These are phyloP conservation scores for Quillaja saponaria DNA, from an alignment of 306 rosid species.

Conservation along the genomic window DNA sequence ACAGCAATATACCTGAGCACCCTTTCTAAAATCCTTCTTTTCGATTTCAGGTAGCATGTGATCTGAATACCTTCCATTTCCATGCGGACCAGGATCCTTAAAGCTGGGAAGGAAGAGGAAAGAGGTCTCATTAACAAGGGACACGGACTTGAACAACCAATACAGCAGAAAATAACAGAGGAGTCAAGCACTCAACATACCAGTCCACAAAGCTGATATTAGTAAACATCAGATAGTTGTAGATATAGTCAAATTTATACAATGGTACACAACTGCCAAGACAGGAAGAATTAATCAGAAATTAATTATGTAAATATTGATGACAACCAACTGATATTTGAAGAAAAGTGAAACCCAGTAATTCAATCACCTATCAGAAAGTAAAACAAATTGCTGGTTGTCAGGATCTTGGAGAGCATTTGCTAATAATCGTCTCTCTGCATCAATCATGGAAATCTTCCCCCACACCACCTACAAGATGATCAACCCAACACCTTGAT, in stretches of 20 bases:
- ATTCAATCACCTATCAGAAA: conserved; percentile 81
- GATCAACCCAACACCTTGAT: not conserved
- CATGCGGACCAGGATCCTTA: conserved; percentile 98
- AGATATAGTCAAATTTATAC: conserved; percentile 77
- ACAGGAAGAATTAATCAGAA: conserved; percentile 33
- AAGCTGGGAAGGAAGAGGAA: conserved; percentile 55
- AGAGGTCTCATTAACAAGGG: conserved; percentile 24
- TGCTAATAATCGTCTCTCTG: conserved; percentile 88
- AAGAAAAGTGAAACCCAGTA: conserved; percentile 24
- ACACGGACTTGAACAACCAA: conserved; percentile 18
- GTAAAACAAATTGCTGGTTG: conserved; percentile 91
- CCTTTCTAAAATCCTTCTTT: conserved; percentile 92
- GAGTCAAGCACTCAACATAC: conserved; percentile 45
- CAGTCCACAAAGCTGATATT: conserved; percentile 94
- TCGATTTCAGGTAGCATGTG: conserved; percentile 96
- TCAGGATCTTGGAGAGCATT: conserved; percentile 86
- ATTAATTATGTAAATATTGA: conserved; percentile 34
- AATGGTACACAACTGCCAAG: conserved; percentile 91
- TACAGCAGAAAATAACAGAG: conserved; percentile 4
- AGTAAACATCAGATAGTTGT: conserved; percentile 70
- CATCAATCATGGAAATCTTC: conserved; percentile 97
- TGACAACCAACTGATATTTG: conserved; percentile 11
- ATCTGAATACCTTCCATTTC: conserved; percentile 91
- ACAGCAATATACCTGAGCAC: conserved; percentile 81
- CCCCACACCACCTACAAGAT: conserved; percentile 94